Conservation (phyloP, 352 stramenopile genomes). For the Phytophthora pistaciae region DNA sequence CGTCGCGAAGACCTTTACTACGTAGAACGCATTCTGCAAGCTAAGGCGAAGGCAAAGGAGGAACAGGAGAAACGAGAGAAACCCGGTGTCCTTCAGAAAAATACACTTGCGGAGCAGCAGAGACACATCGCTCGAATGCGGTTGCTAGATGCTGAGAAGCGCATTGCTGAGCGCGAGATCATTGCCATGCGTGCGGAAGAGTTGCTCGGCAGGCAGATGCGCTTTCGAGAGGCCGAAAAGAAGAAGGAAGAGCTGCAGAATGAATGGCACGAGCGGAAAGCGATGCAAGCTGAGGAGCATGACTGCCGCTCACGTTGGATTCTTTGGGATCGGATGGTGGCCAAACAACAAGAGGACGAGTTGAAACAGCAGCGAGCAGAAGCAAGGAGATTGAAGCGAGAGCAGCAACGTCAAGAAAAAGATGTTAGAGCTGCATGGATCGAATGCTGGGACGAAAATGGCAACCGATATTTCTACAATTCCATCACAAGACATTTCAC, state of each 20-base stretch:
- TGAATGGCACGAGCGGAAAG: constrained; percentile 50
- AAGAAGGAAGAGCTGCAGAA: constrained; percentile 38
- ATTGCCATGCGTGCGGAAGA: constrained; percentile 60
- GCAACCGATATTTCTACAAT: constrained; percentile 79
- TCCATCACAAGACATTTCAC: constrained; percentile 51
- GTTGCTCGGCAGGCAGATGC: constrained; percentile 49
- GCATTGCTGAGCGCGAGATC: constrained; percentile 36
- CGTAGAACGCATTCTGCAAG: constrained; percentile 50
- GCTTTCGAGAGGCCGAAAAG: constrained; percentile 46
- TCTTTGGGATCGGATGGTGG: constrained; percentile 30
- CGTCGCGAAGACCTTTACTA: constrained; percentile 66
- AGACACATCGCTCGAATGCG: constrained; percentile 59
- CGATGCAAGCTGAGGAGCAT: constrained; percentile 60
- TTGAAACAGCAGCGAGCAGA: constrained; percentile 46
- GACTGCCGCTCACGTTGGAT: constrained; percentile 45
- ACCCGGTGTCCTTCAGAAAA: constrained; percentile 3
- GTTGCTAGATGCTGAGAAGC: constrained; percentile 47
- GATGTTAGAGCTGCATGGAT: constrained; percentile 49
- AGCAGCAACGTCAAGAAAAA: constrained; percentile 46
- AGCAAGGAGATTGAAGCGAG: constrained; percentile 35
- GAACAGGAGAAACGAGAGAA: constrained; percentile 30
- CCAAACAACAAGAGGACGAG: constrained; percentile 36
- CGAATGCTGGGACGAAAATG: constrained; percentile 53
- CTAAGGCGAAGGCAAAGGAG: constrained; percentile 38
- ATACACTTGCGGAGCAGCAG: constrained; percentile 56